Base-by-base conservation (phyloP, 805 yeast species). In the Maudiozyma barnettii region DNA sequence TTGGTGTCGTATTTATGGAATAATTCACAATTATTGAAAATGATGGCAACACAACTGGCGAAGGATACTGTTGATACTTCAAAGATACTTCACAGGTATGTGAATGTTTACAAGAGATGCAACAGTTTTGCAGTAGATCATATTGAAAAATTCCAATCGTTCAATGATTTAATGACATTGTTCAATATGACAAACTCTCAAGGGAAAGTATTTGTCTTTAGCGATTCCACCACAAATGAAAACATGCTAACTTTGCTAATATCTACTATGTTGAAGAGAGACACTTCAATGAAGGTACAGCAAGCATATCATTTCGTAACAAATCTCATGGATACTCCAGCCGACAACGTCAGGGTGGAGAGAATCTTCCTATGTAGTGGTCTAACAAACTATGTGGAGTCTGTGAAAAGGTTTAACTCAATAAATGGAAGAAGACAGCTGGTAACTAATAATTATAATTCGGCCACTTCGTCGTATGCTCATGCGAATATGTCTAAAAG, bases 241-340 rank as follows among this genome's bases (percentile, higher is more conserved):
- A 53, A 57, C 7, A 33, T 65, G 20, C 49, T 54, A 3, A 52
- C 59, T 3, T 43, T 64, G 26, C 44, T 65, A 30, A 52, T 58
- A 2, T 62, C 67, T 1, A 46, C 52, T 5, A 54, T 63, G 10
- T 36, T 63, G 39, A 57, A 51, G 39, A 57, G 54, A 38, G 54
- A 58, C 35, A 56, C 65, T 10, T 41, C 44, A 13, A 33, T 52
- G 10, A 54, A 54, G 12, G 42, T 60, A 5, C 29, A 48, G 23
- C 65, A 64, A n/a, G 66, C 64, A 3, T 55, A 62, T 35, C 55
- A 55, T 39, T 62, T 59, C 37, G 44, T 64, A 20, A 63, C 58
- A 43, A 55, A 54, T 9, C 43, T 62, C 29, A 58, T 60, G 49
- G 50, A 54, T 29, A 54, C 49, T 18, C 30, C 36, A 5, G 42